Conservation (phyloP, 1,139 yeast species). For the Suhomyces taliae region DNA sequence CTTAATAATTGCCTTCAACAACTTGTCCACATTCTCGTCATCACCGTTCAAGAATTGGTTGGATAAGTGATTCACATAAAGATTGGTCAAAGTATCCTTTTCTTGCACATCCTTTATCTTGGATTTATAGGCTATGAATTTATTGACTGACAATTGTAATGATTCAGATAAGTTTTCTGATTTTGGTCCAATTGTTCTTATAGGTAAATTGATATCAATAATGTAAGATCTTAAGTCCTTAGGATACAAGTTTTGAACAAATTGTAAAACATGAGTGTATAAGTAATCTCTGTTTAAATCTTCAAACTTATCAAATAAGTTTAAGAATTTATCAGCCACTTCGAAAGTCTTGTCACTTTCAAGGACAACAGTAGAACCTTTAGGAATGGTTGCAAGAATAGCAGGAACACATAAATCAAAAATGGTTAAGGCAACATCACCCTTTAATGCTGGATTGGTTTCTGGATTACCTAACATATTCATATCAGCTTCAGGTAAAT, state of each 20-base stretch:
- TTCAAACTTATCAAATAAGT: conserved; percentile 62
- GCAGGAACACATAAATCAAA: conserved; percentile 71
- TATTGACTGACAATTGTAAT: conserved; percentile 70
- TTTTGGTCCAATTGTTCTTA: conserved; percentile 49
- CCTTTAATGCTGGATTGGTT: conserved; percentile 85
- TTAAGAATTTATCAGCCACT: conserved; percentile 48
- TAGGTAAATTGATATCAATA: conserved; percentile 64
- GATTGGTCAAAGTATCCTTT: conserved; percentile 44
- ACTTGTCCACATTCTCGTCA: conserved; percentile 29
- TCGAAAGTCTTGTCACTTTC: conserved; percentile 40
- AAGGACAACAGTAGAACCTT: conserved; percentile 26
- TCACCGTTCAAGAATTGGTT: conserved; percentile 35
- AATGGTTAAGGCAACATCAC: conserved; percentile 82
- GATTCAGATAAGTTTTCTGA: conserved; percentile 52
- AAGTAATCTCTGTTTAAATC: conserved; percentile 70
- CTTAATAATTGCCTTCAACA: conserved; percentile 42
- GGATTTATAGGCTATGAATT: conserved; percentile 60
- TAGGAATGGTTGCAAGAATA: conserved; percentile 35
- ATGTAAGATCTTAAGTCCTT: conserved; percentile 44
- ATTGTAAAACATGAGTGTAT: conserved; percentile 60
- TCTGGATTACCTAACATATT: conserved; percentile 83
- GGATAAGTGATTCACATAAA: conserved; percentile 42
- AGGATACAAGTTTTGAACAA: conserved; percentile 42
- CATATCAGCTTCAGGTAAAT: conserved; percentile 85
- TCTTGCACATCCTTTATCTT: conserved; percentile 36